Percentiles rank a stretch among this genome's conserved stretches.
Conservation (phyloP, 768 basidiomycete species). For the Obba rivulosa region DNA sequence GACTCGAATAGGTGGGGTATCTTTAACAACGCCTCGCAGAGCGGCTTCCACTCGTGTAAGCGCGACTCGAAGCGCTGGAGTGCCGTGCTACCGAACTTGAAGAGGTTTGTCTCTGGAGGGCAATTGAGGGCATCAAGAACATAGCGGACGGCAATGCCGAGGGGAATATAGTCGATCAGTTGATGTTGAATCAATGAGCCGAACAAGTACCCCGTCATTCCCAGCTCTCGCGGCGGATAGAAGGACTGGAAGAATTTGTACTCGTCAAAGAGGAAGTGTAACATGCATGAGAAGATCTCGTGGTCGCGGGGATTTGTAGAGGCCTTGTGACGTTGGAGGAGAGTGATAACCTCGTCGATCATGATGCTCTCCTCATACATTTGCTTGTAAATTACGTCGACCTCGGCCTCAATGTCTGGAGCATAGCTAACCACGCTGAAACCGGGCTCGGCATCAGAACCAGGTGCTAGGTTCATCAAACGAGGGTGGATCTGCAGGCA, state of each 20-base stretch:
- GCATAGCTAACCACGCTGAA: conserved; percentile 85
- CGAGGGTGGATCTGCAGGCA: conserved; percentile 95
- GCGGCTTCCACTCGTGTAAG: conserved; percentile 85
- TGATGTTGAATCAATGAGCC: conserved; percentile 93
- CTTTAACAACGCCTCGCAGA: conserved; percentile 83
- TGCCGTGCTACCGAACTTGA: conserved; percentile 93
- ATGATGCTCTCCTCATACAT: conserved; percentile 96
- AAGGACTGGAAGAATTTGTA: conserved; percentile 99
- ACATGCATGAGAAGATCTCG: conserved; percentile 98
- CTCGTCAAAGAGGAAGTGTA: conserved; percentile 99
- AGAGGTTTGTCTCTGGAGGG: conserved; percentile 86
- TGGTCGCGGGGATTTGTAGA: conserved; percentile 83
- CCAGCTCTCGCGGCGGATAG: conserved; percentile 88
- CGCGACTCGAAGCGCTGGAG: conserved; percentile 83
- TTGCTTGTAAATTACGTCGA: conserved; percentile 93
- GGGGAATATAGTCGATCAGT: conserved; percentile 88
- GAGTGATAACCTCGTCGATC: conserved; percentile 89
- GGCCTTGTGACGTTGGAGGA: conserved; percentile 81
- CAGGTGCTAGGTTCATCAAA: conserved; percentile 88
- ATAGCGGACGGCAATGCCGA: conserved; percentile 95
- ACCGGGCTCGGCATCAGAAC: conserved; percentile 84
- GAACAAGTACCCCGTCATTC: conserved; percentile 94
- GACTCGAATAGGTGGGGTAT: conserved; percentile 85
- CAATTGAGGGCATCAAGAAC: conserved; percentile 92
- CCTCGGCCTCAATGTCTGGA: conserved; percentile 85